Conservation (phyloP, 331 rosid genomes). For the Quercus phellos region DNA sequence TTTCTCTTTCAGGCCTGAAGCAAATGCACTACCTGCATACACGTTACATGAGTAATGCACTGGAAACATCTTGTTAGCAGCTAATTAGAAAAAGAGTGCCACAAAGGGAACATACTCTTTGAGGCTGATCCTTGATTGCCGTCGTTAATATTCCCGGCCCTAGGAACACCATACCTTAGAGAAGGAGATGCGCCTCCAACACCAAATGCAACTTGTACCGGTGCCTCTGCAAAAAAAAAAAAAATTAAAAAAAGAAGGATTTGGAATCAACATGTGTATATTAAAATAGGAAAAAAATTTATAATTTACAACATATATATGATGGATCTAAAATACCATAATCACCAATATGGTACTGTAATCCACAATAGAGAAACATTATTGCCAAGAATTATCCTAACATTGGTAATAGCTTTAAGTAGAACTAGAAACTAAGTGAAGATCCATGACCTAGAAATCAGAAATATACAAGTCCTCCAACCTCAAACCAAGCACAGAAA, state of each 20-base stretch:
- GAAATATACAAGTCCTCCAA: neutral
- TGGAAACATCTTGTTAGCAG: slow-evolving; percentile 17
- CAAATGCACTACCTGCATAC: slow-evolving; percentile 21
- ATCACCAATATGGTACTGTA: neutral
- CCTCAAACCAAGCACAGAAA: neutral
- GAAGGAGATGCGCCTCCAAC: slow-evolving; percentile 47
- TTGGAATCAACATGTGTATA: neutral
- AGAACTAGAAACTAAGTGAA: neutral
- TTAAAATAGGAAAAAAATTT: neutral
- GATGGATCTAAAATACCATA: neutral
- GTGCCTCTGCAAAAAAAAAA: slow-evolving; percentile 49
- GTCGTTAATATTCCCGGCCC: slow-evolving; percentile 19
- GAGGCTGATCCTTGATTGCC: slow-evolving; percentile 29
- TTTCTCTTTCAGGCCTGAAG: slow-evolving; percentile 34
- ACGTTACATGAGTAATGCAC: slow-evolving; percentile 16
- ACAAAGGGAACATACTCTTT: slow-evolving; percentile 35
- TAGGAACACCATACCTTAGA: slow-evolving; percentile 35
- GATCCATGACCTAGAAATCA: neutral
- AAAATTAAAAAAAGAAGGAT: neutral
- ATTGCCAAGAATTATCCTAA: neutral
- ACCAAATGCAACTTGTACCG: slow-evolving; percentile 72
- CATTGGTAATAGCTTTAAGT: neutral
- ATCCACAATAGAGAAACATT: neutral
- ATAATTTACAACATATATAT: neutral
- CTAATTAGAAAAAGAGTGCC: slow-evolving; percentile 17